phyloP scores from a whole-genome alignment of 2,329 filamentous ascomycete species.

The Colletotrichum zoysiae region DNA sequence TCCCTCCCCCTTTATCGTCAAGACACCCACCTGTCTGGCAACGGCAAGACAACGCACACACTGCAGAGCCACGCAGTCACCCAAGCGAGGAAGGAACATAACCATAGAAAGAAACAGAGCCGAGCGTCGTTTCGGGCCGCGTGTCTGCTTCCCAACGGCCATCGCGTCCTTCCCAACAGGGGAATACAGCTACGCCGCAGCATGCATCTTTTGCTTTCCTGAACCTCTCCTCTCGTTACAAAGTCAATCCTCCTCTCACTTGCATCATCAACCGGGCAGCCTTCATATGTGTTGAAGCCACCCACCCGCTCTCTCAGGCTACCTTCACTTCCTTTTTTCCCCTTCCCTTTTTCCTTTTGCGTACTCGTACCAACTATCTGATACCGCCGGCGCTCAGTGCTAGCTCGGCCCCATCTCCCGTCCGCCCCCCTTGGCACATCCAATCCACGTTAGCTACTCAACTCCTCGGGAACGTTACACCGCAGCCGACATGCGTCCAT shows the following conservation, averaged over 20 bases:
- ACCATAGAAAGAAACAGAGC: background rate
- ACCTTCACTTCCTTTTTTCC: background rate
- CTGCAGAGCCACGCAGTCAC: background rate
- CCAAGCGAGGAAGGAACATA: slow-evolving; percentile 5
- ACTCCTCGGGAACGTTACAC: background rate
- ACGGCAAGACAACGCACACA: background rate
- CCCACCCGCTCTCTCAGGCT: background rate
- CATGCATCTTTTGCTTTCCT: background rate
- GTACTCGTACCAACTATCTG: background rate
- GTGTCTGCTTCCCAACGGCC: slow-evolving; percentile 12
- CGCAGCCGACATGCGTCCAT: slow-evolving; percentile 28
- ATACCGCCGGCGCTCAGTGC: background rate
- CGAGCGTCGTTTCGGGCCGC: slow-evolving; percentile 22
- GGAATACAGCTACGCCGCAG: slow-evolving; percentile 27
- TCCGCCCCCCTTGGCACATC: background rate
- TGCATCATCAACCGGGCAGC: background rate
- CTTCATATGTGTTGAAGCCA: slow-evolving; percentile 8
- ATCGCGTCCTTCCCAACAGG: slow-evolving; percentile 24
- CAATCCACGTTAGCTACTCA: background rate
- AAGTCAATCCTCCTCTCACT: background rate
- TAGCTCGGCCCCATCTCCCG: background rate
- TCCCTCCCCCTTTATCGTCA: background rate
- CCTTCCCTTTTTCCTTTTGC: too few species aligned
- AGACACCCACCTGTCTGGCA: background rate
- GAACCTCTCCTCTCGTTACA: too few species aligned